Conservation (phyloP, 192 early-diverging fungal genomes). For the Backusella mclennaniae region DNA sequence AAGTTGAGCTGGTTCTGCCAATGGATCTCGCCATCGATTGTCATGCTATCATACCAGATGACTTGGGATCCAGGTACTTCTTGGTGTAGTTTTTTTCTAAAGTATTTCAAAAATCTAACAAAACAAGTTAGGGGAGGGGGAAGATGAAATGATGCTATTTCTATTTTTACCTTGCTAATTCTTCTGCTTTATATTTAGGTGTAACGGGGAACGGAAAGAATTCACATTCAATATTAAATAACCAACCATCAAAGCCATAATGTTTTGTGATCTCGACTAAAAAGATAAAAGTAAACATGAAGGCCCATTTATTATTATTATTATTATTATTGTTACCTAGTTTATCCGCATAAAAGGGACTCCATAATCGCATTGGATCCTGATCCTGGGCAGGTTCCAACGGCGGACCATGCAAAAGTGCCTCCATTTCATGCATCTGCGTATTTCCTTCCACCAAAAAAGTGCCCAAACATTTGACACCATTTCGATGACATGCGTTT, state of each 20-base stretch:
- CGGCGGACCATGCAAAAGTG: slow-evolving; percentile 49
- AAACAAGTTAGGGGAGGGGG: background rate
- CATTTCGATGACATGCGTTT: slow-evolving; percentile 62
- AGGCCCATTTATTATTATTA: no score
- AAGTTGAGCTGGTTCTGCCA: slow-evolving; percentile 61
- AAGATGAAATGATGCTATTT: background rate
- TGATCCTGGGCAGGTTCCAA: slow-evolving; percentile 15
- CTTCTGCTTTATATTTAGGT: slow-evolving; percentile 22
- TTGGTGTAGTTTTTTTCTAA: slow-evolving; percentile 45
- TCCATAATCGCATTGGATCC: slow-evolving; percentile 39
- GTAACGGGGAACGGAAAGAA: slow-evolving; percentile 31
- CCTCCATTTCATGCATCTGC: slow-evolving; percentile 49
- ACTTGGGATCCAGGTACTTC: slow-evolving; percentile 48
- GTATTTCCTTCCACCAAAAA: slow-evolving; percentile 59
- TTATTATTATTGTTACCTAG: slow-evolving; percentile 25
- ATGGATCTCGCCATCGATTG: slow-evolving; percentile 40
- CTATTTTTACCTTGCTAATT: slow-evolving; percentile 20
- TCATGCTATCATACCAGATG: slow-evolving; percentile 67
- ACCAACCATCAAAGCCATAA: slow-evolving; percentile 69
- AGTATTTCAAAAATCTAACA: slow-evolving; percentile 42
- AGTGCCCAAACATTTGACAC: slow-evolving; percentile 55
- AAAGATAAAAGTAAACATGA: no score
- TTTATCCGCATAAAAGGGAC: slow-evolving; percentile 53
- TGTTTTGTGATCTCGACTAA: slow-evolving; percentile 54
- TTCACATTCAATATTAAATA: slow-evolving; percentile 64